Evolutionary conservation across 305 asterid genomes (phyloP).

Genomic region (Ruellia speciosa): DNA sequence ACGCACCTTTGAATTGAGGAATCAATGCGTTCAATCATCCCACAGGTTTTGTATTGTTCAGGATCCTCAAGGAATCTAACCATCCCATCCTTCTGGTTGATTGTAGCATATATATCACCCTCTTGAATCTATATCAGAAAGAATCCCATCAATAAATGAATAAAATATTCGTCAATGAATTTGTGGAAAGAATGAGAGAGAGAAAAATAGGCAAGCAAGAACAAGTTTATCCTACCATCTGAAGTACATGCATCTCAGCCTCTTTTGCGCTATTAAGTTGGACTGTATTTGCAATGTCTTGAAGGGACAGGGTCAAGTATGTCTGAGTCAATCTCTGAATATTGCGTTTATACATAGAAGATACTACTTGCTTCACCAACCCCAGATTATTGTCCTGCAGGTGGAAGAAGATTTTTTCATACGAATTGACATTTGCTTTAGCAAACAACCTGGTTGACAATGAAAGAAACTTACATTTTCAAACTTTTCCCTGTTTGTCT

Average conservation of each 20-base stretch:
- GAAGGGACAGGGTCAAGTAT: conserved; percentile 86
- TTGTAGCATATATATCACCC: conserved; percentile 88
- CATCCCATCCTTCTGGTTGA: conserved; percentile 99
- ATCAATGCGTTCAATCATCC: conserved; percentile 85
- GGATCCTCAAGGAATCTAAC: conserved; percentile 98
- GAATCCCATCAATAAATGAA: conserved; percentile 10
- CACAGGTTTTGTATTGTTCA: conserved; percentile 86
- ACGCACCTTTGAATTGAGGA: conserved; percentile 80
- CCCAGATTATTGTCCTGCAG: conserved; percentile 91
- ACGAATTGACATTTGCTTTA: conserved; percentile 5
- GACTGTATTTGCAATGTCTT: conserved; percentile 84
- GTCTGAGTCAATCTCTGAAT: conserved; percentile 97
- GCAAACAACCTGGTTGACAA: conserved; percentile 9
- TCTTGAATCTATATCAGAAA: conserved; percentile 60
- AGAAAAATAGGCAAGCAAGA: not conserved
- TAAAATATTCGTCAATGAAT: not conserved
- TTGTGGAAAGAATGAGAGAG: not conserved
- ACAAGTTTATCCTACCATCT: conserved; percentile 55
- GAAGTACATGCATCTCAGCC: conserved; percentile 98
- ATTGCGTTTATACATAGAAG: conserved; percentile 90
- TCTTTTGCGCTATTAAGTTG: conserved; percentile 70
- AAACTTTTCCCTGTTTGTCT: conserved; percentile 62
- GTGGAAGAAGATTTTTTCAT: conserved; percentile 7
- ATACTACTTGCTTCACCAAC: conserved; percentile 86
- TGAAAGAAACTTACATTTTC: conserved; percentile 51